A percentile compares a stretch with the other conserved stretches of the same genome.
Conservation (phyloP, 345 rosid species). For the Zanthoxylum bungeanum region DNA sequence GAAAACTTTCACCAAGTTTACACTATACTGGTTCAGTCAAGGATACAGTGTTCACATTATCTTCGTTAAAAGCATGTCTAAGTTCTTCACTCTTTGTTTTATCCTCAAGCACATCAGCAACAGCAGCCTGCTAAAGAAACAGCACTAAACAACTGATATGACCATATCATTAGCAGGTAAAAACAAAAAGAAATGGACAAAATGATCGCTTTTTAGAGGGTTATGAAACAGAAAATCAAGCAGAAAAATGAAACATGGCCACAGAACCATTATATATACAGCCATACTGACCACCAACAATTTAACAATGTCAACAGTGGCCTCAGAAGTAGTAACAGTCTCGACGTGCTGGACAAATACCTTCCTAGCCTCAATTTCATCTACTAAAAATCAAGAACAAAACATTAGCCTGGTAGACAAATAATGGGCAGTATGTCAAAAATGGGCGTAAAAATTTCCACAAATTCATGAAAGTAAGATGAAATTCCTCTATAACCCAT, state of each 20-base stretch:
- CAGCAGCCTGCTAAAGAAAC: slow-evolving; percentile 35
- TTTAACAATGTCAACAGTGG: slow-evolving; percentile 40
- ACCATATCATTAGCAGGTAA: background rate
- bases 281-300: slow-evolving; percentile 54
- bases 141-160: background rate
- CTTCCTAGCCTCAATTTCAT: slow-evolving; percentile 53
- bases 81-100: slow-evolving; percentile 38
- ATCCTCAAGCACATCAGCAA: slow-evolving; percentile 28
- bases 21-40: too few relatives aligned
- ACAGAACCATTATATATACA: background rate
- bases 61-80: slow-evolving; percentile 39
- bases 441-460: background rate
- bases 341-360: slow-evolving; percentile 75
- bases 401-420: background rate
- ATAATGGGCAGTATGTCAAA: background rate
- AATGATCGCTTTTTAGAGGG: background rate
- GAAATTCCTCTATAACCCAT: background rate
- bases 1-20: background rate
- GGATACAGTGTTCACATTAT: slow-evolving; percentile 35
- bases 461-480: background rate
- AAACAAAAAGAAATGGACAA: background rate
- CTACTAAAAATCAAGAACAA: slow-evolving; percentile 27
- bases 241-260: too few relatives aligned
- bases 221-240: too few relatives aligned
- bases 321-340: slow-evolving; percentile 42